Conservation (phyloP, 2,329 filamentous ascomycete genomes). For the Penicillium sp. region DNA sequence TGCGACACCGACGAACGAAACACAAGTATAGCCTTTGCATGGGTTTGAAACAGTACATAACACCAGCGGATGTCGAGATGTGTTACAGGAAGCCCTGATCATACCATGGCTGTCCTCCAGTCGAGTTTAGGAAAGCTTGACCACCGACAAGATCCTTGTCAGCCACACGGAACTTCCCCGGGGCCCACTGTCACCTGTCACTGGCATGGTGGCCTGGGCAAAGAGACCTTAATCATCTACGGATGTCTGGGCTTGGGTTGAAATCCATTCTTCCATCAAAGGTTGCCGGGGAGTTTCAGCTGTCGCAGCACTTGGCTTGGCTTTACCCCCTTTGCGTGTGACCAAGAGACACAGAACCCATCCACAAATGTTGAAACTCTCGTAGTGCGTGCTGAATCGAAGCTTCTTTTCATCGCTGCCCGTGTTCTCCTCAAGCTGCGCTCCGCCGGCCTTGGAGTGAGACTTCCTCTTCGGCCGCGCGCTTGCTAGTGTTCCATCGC, state of each 20-base stretch:
- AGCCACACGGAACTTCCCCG: conserved; percentile 1
- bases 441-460: not conserved
- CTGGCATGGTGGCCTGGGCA: conserved; percentile 7
- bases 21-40: conserved; percentile 3
- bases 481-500: conserved; percentile 3
- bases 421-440: not conserved
- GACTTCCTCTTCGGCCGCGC: not conserved
- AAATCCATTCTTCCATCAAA: conserved; percentile 85
- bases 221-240: conserved; percentile 39
- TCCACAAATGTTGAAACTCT: conserved; percentile 94
- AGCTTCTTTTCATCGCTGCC: conserved; percentile 87
- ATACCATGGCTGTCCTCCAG: conserved; percentile 12
- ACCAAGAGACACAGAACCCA: conserved; percentile 90
- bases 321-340: conserved; percentile 64
- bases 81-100: conserved; percentile 13
- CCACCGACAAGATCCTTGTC: conserved; percentile 1
- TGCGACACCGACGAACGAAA: not conserved
- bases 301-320: conserved; percentile 34
- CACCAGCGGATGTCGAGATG: conserved; percentile 11
- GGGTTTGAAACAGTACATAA: conserved; percentile 4
- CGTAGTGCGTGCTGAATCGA: conserved; percentile 81
- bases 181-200: not conserved
- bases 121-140: conserved; percentile 10
- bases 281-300: conserved; percentile 55
- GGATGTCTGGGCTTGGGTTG: conserved; percentile 62